Evolutionary conservation across 371 early-diverging fungal genomes (phyloP), one percentile per base, ranked within the genome.

Genomic region (Basidiobolus meristosporus): DNA sequence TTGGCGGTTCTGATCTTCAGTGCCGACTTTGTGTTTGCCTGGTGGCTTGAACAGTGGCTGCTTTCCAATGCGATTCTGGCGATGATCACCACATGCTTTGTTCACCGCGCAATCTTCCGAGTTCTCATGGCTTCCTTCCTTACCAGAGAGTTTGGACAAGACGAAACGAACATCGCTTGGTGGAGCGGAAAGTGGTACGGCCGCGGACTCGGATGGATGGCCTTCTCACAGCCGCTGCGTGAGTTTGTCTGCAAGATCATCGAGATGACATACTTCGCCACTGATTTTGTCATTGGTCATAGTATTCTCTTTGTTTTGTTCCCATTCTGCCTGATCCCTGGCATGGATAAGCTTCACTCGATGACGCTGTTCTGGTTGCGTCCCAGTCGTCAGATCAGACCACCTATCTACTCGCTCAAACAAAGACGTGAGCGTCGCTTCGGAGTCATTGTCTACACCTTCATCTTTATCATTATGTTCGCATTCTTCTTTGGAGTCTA

Each of bases 181-280:
- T 89, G 87, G 90, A 80, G 82, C 4, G 90, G 90, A 20, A 68
- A 69, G 41, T 89, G 90, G 86, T 71, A 75, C 32, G 75, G 74
- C 18, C 70, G 74, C 33, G 83, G 77, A 30, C 62, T 82, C 57
- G 85, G 85, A 46, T 67, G 57, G 53, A 52, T 63, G 54, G 74
- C 70, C 7, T 43, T 75, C 7, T 69, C 77, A 16, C 76, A 79
- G 49, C 82, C 85, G 6, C 49, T 70, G 42, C 70, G 86, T 31
- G 86, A 87, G 54, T 80, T 67, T 46, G 39, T 82, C 19, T 82
- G 85, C 65, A 89, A 89, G 63, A 67, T 78, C 33, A 71, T 85
- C 32, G 90, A 89, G 59, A 72, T 81, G 75, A 71, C 77, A 14
- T 63, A 79, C 43, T 89, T 89, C 50, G 66, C 83, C 0, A 65